Evolutionary conservation across 2,329 filamentous ascomycete species (phyloP).

Genomic region (Fusarium sp.): DNA sequence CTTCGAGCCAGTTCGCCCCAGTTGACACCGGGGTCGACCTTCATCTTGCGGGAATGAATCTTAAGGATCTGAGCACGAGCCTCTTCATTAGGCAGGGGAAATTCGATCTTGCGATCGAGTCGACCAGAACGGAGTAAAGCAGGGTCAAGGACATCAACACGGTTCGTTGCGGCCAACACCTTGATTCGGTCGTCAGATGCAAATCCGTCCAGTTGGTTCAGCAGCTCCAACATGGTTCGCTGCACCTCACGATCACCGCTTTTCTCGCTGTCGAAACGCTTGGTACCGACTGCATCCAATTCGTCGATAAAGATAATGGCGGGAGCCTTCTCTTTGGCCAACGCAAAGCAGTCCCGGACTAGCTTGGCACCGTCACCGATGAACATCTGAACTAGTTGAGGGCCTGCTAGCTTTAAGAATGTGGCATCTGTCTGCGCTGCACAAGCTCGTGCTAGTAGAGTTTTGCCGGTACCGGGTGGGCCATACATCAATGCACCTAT

Average conservation of each 20-base stretch:
- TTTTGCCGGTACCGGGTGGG: constrained; percentile 90
- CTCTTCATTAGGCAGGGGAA: constrained; percentile 97
- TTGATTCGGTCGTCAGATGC: constrained; percentile 97
- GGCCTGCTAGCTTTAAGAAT: constrained; percentile 97
- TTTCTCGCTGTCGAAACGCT: constrained; percentile 99
- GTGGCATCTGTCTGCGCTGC: constrained; percentile 98
- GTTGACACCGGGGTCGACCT: constrained; percentile 91
- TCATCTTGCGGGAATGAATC: constrained; percentile 99
- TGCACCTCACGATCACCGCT: constrained; percentile 98
- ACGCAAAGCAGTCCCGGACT: constrained; percentile 95
- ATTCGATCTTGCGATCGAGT: constrained; percentile 97
- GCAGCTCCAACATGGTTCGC: constrained; percentile 97
- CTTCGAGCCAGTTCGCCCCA: constrained; percentile 95
- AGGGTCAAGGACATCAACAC: constrained; percentile 92
- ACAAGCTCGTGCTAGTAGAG: constrained; percentile 92
- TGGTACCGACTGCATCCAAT: constrained; percentile 96
- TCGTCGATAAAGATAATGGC: constrained; percentile 99
- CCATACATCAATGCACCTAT: constrained; percentile 99
- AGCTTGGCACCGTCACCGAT: constrained; percentile 98
- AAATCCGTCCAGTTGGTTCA: constrained; percentile 98
- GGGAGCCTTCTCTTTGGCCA: constrained; percentile 98
- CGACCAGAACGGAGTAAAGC: constrained; percentile 91
- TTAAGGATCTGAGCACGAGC: constrained; percentile 95
- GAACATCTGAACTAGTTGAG: constrained; percentile 99
- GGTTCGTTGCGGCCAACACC: constrained; percentile 93